A percentile compares a stretch with the other conserved stretches of the same genome.
Evolutionary conservation across 331 rosid genomes (phyloP).

Genomic region (Telfairia occidentalis): DNA sequence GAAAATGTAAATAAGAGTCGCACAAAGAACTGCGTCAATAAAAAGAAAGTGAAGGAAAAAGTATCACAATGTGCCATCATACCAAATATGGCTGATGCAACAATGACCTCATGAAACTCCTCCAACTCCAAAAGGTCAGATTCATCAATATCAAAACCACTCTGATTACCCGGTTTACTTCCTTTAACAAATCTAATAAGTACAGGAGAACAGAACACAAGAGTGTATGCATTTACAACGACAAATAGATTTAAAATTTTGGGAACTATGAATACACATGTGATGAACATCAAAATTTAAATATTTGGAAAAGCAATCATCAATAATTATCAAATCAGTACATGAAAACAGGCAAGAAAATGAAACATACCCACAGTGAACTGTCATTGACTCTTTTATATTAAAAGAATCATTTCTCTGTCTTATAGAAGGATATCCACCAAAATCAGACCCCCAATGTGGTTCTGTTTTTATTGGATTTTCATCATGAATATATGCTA

Average conservation of each 20-base stretch:
- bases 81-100: conserved; percentile 99
- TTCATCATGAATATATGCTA: conserved; percentile 57
- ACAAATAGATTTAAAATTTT: not conserved
- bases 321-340: not conserved
- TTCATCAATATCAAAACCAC: conserved; percentile 94
- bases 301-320: not conserved
- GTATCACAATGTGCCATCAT: conserved; percentile 5
- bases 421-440: conserved; percentile 71
- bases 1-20: conserved; percentile 24
- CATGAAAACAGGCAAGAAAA: conserved; percentile 15
- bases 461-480: conserved; percentile 47
- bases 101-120: conserved; percentile 77
- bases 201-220: conserved; percentile 17
- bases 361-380: conserved; percentile 85
- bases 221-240: conserved; percentile 16
- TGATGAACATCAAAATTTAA: not conserved
- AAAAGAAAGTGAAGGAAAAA: conserved; percentile 1
- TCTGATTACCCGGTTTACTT: conserved; percentile 65
- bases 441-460: conserved; percentile 80
- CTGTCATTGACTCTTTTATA: conserved; percentile 66
- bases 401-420: conserved; percentile 80
- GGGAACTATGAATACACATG: not conserved
- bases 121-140: conserved; percentile 73
- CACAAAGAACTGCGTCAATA: conserved; percentile 3
- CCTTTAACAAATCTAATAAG: conserved; percentile 80